Evolutionary conservation across 148 eudicot species (phyloP), one percentile per base, ranked within the genome.

Genomic region (Silene uniflora): DNA sequence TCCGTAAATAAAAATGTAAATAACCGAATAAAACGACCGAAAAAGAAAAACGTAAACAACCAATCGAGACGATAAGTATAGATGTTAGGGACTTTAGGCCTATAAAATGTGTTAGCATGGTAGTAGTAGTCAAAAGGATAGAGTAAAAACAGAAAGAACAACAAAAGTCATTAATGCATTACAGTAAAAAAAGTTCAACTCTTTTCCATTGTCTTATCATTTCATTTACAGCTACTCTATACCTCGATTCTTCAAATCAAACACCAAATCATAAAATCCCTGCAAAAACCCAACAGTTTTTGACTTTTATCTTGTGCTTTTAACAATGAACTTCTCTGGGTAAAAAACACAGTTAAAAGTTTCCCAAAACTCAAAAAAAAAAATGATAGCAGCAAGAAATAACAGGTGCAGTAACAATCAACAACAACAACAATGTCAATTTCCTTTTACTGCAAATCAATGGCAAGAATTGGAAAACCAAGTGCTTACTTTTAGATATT

Each of bases 401-500:
- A 52, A 52, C 56, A 52, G 56, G 10, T 39, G 44, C 10, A 39
- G 10, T 7, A 52, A 52, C 56, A 24, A 24, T 13, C 42, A 69
- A 59, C 59, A 63, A 13, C 12, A 74, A 14, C 17, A 25, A 22
- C 17, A 58, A 44, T 73, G 4, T 58, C 29, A 58, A 44, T 73
- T 5, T 58, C 29, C 63, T 32, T 85, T 85, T 73, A 85, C 84
- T 58, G 81, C 76, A 81, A 76, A 58, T 14, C 88, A 86, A 77
- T 76, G 84, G 88, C 46, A 79, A 72, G 88, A 86, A 32, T 74
- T 86, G 17, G 83, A 86, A 27, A 79, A 81, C 12, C 86, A 86
- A 73, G 79, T 79, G 25, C 59, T 83, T 10, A 80, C 80, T 32
- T 86, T 66, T 79, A 83, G 67, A 69, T 77, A 81, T 62, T 74